Conservation (phyloP, 768 basidiomycete genomes). For the Agaricus sinodeliciosus region DNA sequence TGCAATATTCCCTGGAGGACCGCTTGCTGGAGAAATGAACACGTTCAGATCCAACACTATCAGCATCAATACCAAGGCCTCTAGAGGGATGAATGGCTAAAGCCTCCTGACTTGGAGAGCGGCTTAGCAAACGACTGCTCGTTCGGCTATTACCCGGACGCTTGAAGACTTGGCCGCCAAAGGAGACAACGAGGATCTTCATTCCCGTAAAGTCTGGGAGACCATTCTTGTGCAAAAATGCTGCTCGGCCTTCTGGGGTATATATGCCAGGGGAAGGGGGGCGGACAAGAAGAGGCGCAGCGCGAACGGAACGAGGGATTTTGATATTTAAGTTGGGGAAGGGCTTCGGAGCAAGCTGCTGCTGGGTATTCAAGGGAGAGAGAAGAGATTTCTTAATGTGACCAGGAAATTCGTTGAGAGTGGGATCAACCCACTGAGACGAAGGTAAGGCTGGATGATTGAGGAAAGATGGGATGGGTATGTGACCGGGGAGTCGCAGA, state of each 20-base stretch:
- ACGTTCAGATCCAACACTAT: not conserved
- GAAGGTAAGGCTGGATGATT: conserved; percentile 49
- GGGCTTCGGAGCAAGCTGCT: conserved; percentile 40
- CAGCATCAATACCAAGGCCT: not conserved
- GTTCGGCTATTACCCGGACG: conserved; percentile 34
- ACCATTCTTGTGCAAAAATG: conserved; percentile 51
- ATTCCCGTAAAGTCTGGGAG: conserved; percentile 46
- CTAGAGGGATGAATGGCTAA: conserved; percentile 1
- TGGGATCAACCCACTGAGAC: conserved; percentile 52
- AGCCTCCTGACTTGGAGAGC: conserved; percentile 19
- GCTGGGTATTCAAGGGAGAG: conserved; percentile 36
- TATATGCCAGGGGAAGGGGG: conserved; percentile 41
- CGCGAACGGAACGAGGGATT: conserved; percentile 31
- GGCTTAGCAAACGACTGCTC: conserved; percentile 29
- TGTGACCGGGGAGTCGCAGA: conserved; percentile 61
- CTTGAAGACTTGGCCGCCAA: conserved; percentile 72
- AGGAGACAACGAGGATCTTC: conserved; percentile 71
- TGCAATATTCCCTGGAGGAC: not conserved
- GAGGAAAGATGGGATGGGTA: conserved; percentile 73
- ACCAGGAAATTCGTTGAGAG: conserved; percentile 36
- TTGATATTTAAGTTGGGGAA: conserved; percentile 18
- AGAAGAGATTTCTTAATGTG: conserved; percentile 42
- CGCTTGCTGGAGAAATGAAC: not conserved
- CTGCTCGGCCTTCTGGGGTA: conserved; percentile 43
- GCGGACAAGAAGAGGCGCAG: conserved; percentile 68